Conservation (phyloP, 129 eudicot genomes). For the Flaveria trinervia region DNA sequence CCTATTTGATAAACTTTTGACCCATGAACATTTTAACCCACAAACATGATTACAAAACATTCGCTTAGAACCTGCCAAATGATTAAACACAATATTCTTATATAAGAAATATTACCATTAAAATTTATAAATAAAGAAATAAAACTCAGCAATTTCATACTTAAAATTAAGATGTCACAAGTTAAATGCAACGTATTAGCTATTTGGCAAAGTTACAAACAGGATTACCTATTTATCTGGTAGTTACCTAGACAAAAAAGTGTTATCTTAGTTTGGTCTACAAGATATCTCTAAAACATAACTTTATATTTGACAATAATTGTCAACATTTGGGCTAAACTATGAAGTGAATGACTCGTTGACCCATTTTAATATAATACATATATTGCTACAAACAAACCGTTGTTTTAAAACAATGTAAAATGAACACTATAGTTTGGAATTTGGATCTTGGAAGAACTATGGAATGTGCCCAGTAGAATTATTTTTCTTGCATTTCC, state of each 20-base stretch:
- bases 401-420: too few species aligned
- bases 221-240: neutral
- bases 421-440: too few species aligned
- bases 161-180: neutral
- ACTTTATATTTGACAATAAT: conserved; percentile 4
- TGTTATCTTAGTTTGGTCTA: neutral
- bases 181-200: conserved; percentile 16
- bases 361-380: neutral
- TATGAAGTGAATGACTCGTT: neutral
- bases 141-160: neutral
- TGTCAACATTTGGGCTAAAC: neutral
- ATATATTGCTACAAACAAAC: neutral
- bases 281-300: neutral
- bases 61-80: conserved; percentile 62
- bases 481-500: neutral
- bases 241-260: neutral
- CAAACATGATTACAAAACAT: conserved; percentile 26
- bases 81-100: conserved; percentile 8
- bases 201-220: neutral
- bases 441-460: neutral
- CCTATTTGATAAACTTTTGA: too few species aligned
- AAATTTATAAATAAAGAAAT: neutral
- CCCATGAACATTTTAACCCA: too few species aligned
- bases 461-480: neutral
- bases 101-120: neutral